Base-by-base conservation (phyloP, 2,329 filamentous ascomycete genomes). In the Cryphonectria parasitica region DNA sequence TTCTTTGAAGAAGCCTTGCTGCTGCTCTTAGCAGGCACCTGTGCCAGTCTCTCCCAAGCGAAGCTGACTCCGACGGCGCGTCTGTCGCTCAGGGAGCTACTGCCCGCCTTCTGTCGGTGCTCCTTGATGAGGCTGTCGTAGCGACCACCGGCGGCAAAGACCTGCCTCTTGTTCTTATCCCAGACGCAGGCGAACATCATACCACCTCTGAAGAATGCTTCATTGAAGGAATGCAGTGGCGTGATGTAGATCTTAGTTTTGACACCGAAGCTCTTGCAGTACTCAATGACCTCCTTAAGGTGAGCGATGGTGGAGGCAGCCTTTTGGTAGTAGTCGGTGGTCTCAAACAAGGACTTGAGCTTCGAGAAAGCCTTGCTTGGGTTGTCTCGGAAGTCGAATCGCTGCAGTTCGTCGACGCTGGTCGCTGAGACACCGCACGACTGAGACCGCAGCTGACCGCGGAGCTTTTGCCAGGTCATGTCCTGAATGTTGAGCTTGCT, bases 41-140 rank as follows among this genome's bases (percentile, higher is more conserved):
- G 88, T 8, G 91, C 90, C 4, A 97, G 84, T 70, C 91, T 89
- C 76, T 98, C 95, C 90, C 95, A 97, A 34, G 92, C 92, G 56
- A 98, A 83, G 77, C 94, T 97, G 78, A 98, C 95, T 0, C 97
- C 96, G 15, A 98, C 96, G 6, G 94, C 95, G 77, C 97, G 93
- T 28, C 89, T 89, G 75, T 91, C 89, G 34, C 85, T 86, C 22
- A 71, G 34, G 62, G 70, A 63, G 66, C 71, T 68, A 17, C 65
- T 68, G 56, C 89, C 85, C 58, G 90, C 87, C 73, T 90, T 91
- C 6, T 92, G 92, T 11, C 91, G 88, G 77, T 97, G 92, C 72
- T 97, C 92, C 78, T 90, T 90, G 74, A 99, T 95, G 28, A 99
- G 83, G 64, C 90, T 89, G 78, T 99, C 97, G 78, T 99, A 99